Evolutionary conservation across 495 filamentous ascomycete species (phyloP).

Genomic region (Neurospora tetrasperma): DNA sequence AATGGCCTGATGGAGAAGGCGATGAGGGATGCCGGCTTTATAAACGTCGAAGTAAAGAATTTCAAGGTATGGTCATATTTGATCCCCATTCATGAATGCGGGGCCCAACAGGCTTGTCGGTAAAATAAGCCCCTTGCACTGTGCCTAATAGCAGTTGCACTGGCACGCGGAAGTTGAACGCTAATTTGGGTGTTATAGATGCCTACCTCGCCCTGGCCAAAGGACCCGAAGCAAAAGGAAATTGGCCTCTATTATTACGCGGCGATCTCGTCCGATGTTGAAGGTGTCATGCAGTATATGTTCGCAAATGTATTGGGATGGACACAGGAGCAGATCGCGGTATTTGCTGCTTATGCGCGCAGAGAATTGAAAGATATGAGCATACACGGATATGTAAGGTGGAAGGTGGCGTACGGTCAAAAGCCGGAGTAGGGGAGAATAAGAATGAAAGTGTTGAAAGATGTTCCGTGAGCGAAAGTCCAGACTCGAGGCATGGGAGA

Average conservation of each 20-base stretch:
- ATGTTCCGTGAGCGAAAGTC: not conserved
- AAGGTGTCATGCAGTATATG: conserved; percentile 30
- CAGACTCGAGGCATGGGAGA: not conserved
- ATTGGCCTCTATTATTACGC: conserved; percentile 36
- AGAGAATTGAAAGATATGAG: conserved; percentile 43
- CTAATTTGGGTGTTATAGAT: conserved; percentile 19
- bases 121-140: not conserved
- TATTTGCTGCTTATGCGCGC: conserved; percentile 43
- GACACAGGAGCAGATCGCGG: conserved; percentile 41
- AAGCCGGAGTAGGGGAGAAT: not conserved
- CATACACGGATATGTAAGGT: conserved; percentile 25
- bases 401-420: not conserved
- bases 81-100: not conserved
- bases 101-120: not conserved
- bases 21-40: conserved; percentile 45
- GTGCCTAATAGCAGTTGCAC: not conserved
- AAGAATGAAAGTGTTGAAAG: not conserved
- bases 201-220: conserved; percentile 50
- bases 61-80: conserved; percentile 20
- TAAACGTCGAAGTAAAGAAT: conserved; percentile 36
- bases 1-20: conserved; percentile 28
- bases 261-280: conserved; percentile 32
- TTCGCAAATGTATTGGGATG: conserved; percentile 48
- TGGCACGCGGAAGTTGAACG: not conserved
- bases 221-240: conserved; percentile 40